These are phyloP conservation scores for Sanghuangporus sanghuang DNA, from an alignment of 1,284 basidiomycete species.

Conservation along the genomic window DNA sequence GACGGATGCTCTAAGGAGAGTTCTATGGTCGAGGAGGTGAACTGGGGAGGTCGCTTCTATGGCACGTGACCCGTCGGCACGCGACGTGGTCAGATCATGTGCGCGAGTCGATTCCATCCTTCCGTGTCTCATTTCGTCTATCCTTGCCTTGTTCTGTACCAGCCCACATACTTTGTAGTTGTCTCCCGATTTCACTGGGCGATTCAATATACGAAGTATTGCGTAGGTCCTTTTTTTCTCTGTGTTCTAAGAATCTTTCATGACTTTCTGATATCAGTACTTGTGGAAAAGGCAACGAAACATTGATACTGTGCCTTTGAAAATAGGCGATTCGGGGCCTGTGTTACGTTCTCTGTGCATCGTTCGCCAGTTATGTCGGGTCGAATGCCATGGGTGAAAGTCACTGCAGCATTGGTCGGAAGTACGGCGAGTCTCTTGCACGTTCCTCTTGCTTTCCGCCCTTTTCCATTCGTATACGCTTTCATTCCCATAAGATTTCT, in stretches of 20 bases:
- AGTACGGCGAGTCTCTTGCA: constrained; percentile 4
- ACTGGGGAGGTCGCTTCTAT: neutral
- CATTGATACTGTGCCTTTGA: too few species aligned
- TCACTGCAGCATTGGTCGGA: constrained; percentile 11
- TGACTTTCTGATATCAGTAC: neutral
- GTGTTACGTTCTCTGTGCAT: neutral
- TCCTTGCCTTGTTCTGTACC: neutral
- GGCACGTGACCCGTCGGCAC: neutral
- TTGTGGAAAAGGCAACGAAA: too few species aligned
- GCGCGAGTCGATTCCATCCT: neutral
- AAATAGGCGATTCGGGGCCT: neutral
- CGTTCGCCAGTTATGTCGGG: constrained; percentile 5
- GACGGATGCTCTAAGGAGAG: too few species aligned
- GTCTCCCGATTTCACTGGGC: too few species aligned
- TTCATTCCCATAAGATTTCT: too few species aligned
- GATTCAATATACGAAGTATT: neutral
- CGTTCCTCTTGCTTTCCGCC: neutral
- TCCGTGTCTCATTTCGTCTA: neutral
- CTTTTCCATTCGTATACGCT: too few species aligned
- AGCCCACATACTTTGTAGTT: neutral
- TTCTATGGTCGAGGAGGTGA: neutral
- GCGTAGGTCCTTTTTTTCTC: neutral
- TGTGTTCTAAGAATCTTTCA: neutral
- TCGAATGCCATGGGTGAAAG: constrained; percentile 17
- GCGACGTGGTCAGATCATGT: neutral